phyloP scores from a whole-genome alignment of 768 basidiomycete species.

The Boletellus sp. region DNA sequence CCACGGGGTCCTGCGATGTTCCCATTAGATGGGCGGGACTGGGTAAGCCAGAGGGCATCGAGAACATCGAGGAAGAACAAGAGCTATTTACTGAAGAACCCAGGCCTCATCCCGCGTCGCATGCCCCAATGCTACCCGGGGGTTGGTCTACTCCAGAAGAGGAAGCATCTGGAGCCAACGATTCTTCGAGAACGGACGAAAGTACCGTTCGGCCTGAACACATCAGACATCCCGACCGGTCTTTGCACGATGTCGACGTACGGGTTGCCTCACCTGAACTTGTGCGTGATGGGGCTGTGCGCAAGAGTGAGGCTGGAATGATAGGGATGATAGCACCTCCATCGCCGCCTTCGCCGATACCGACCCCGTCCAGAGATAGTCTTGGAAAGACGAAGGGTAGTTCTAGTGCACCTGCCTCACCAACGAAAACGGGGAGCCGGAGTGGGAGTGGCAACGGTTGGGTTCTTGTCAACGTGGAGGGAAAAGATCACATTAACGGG shows the following conservation, averaged over 20 bases:
- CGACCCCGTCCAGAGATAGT: constrained; percentile 27
- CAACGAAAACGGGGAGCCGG: constrained; percentile 31
- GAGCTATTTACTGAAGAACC: constrained; percentile 28
- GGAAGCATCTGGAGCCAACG: constrained; percentile 37
- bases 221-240: constrained; percentile 29
- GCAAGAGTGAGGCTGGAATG: constrained; percentile 64
- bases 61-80: constrained; percentile 34
- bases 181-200: constrained; percentile 27
- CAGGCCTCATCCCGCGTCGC: constrained; percentile 21
- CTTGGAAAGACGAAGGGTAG: constrained; percentile 19
- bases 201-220: constrained; percentile 25
- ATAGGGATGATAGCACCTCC: constrained; percentile 46
- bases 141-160: constrained; percentile 56
- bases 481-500: constrained; percentile 31
- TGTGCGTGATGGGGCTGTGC: constrained; percentile 38
- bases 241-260: constrained; percentile 47
- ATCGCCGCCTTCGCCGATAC: constrained; percentile 23
- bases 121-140: constrained; percentile 46
- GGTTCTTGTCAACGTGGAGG: constrained; percentile 64
- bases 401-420: constrained; percentile 28
- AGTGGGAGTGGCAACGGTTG: constrained; percentile 52
- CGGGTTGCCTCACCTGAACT: constrained; percentile 54
- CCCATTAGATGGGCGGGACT: constrained; percentile 63
- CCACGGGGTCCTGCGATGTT: constrained; percentile 44
- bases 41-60: constrained; percentile 36